phyloP scores from a whole-genome alignment of 1,139 yeast species.

The Yamadazyma pseudoaaseri region DNA sequence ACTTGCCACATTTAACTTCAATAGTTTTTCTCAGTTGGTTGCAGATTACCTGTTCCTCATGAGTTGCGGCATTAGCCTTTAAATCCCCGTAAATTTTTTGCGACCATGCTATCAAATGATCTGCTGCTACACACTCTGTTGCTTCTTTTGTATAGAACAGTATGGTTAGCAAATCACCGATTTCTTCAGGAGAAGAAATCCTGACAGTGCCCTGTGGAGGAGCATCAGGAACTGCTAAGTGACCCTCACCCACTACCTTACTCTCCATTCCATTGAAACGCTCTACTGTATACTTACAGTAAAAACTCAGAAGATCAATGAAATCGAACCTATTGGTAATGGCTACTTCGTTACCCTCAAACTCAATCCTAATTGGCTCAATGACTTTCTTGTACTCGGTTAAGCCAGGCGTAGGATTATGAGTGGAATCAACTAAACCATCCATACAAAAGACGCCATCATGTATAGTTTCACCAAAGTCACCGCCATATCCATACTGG shows the following conservation, averaged over 20 bases:
- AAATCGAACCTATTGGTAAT: slow-evolving; percentile 16
- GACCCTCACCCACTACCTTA: not conserved
- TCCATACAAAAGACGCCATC: slow-evolving; percentile 37
- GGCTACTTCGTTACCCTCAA: slow-evolving; percentile 8
- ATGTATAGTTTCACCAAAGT: slow-evolving; percentile 29
- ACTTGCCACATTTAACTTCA: not conserved
- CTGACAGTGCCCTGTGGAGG: too few relatives aligned
- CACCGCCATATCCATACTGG: slow-evolving; percentile 32
- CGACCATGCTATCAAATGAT: slow-evolving; percentile 25
- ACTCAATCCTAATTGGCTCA: slow-evolving; percentile 22
- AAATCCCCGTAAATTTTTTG: slow-evolving; percentile 12
- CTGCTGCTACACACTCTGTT: slow-evolving; percentile 12
- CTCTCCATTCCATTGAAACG: not conserved
- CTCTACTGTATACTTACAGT: slow-evolving; percentile 7
- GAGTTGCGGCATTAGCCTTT: not conserved
- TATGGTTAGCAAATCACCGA: slow-evolving; percentile 7
- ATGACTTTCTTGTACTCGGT: slow-evolving; percentile 25
- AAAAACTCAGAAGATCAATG: slow-evolving; percentile 9
- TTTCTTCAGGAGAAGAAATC: too few relatives aligned
- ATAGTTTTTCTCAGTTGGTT: not conserved
- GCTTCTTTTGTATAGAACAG: slow-evolving; percentile 8
- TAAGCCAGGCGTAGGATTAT: slow-evolving; percentile 32
- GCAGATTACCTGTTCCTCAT: not conserved
- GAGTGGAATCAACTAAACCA: slow-evolving; percentile 28
- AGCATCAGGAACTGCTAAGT: not conserved